Percentiles rank a stretch among this genome's conserved stretches.
Evolutionary conservation across 805 yeast genomes (phyloP).

Genomic region (Saccharomycopsis fodiens): DNA sequence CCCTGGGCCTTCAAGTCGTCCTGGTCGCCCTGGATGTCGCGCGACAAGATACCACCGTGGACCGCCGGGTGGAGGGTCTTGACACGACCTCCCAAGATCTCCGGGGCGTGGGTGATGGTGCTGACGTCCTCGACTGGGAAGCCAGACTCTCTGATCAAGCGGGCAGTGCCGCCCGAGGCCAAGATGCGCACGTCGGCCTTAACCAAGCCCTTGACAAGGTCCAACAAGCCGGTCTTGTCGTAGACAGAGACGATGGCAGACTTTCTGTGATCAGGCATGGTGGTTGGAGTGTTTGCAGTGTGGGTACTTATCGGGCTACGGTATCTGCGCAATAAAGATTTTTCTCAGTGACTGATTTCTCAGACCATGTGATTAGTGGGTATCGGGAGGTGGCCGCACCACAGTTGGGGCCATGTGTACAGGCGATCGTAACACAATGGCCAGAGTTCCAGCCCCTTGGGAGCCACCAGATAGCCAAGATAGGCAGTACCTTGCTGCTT

Average conservation of each 20-base stretch:
- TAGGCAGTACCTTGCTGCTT: no score
- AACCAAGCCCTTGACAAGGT: constrained; percentile 90
- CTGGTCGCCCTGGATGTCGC: constrained; percentile 87
- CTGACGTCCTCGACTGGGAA: constrained; percentile 97
- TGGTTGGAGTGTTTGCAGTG: no score
- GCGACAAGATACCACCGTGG: constrained; percentile 94
- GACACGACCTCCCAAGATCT: constrained; percentile 97
- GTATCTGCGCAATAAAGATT: background rate
- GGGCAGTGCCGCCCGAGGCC: constrained; percentile 98
- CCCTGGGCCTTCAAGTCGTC: constrained; percentile 81
- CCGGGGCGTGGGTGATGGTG: constrained; percentile 95
- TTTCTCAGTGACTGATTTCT: background rate
- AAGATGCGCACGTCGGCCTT: constrained; percentile 84
- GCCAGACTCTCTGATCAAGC: constrained; percentile 91
- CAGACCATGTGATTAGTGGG: background rate
- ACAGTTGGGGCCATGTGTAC: no score
- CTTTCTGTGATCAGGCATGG: constrained; percentile 29
- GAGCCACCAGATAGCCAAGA: no score
- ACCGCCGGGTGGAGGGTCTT: constrained; percentile 98
- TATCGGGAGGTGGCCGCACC: background rate
- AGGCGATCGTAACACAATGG: no score
- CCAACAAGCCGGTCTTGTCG: constrained; percentile 94
- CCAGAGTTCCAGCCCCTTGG: no score
- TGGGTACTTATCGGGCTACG: no score
- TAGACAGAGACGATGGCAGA: constrained; percentile 96